Evolutionary conservation across 495 filamentous ascomycete species (phyloP), one percentile per base, ranked within the genome.

Genomic region (Trichoderma parareesei): DNA sequence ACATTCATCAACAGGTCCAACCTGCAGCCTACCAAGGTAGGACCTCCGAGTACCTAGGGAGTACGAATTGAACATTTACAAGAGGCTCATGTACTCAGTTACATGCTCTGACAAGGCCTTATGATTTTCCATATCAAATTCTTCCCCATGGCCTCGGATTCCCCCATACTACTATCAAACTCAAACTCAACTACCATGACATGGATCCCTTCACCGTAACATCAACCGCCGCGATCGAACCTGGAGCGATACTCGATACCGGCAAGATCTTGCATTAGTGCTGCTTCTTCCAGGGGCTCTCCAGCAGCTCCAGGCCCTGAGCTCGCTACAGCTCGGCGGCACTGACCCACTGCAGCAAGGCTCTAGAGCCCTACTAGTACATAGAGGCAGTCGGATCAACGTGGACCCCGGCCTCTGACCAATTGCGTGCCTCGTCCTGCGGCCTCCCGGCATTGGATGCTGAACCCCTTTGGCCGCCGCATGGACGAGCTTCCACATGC

Each of bases 391-490:
- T 27, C 27, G 27, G 27, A 27, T 27, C 27, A 27, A 27, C 27
- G 27, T 27, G 27, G 27, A 27, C 5, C 46, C 16, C 37, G 53
- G 27, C 53, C 37, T 37, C 53, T 27, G 53, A 57, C 53, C 53
- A 57, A 57, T 57, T 33, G 53, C 53, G 53, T n/a, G 18, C 27
- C 53, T 57, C 53, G 37, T 57, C 53, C 37, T 27, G 53, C 53
- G 13, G 53, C 5, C 27, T 57, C 53, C 53, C 53, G 53, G 53
- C 33, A 57, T 37, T 57, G 53, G 27, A 27, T 27, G 27, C 27
- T 27, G 27, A 27, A 37, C 53, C 53, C 53, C 53, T 57, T 57
- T 49, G 46, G 46, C 46, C 46, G 18, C 20, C 18, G 18, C 46
- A 49, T 8, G 27, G 11, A 57, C 7, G 37, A 57, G 53, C 5